Evolutionary conservation across 805 yeast genomes (phyloP).

Genomic region (Peterozyma xylosa): DNA sequence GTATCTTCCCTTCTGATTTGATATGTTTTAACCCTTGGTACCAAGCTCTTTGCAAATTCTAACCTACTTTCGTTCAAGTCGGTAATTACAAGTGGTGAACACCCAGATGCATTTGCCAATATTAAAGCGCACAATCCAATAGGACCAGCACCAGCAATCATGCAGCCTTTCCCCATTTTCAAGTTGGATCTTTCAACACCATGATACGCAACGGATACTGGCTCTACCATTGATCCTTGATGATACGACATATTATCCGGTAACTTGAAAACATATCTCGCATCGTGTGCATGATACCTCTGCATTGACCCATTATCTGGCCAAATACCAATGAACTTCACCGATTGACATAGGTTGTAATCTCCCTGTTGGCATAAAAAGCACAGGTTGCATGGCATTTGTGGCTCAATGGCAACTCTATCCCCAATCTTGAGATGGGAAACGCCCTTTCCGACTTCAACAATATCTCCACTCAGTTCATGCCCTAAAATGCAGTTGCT

Average conservation of each 20-base stretch:
- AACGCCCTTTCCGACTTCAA: conserved; percentile 43
- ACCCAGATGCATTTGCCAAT: conserved; percentile 45
- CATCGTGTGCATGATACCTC: conserved; percentile 25
- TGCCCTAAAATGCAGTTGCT: conserved; percentile 35
- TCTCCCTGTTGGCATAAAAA: conserved; percentile 30
- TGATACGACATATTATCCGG: conserved; percentile 37
- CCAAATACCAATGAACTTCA: conserved; percentile 27
- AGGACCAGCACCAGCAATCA: conserved; percentile 54
- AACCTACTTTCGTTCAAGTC: conserved; percentile 38
- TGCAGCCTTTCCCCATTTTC: conserved; percentile 38
- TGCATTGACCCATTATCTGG: conserved; percentile 33
- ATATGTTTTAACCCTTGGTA: conserved; percentile 40
- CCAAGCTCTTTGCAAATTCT: conserved; percentile 34
- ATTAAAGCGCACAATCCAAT: conserved; percentile 43
- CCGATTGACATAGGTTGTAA: conserved; percentile 31
- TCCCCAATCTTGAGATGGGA: conserved; percentile 36
- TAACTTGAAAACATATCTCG: conserved; percentile 25
- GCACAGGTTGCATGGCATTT: conserved; percentile 39
- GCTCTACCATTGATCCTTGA: conserved; percentile 51
- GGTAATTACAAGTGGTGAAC: conserved; percentile 42
- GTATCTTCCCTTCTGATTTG: conserved; percentile 25
- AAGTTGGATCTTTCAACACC: conserved; percentile 42
- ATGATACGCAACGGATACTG: conserved; percentile 44
- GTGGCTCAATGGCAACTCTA: conserved; percentile 47
- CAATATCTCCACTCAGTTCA: conserved; percentile 36